These are phyloP conservation scores for Usnea hakonensis DNA, from an alignment of 495 filamentous ascomycete species.

Conservation along the genomic window DNA sequence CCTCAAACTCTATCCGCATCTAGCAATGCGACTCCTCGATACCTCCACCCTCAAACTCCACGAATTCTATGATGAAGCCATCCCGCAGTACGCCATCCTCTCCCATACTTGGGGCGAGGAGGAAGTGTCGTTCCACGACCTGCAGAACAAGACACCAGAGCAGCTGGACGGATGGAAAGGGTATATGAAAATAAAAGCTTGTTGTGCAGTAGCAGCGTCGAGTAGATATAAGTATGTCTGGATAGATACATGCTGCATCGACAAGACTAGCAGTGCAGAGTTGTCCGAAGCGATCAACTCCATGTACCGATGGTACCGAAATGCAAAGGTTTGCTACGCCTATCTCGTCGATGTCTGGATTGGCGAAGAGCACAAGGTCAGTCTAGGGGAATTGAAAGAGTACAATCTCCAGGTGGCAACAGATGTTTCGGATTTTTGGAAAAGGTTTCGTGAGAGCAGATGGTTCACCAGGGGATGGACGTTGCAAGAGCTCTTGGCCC, in stretches of 20 bases:
- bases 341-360: conserved; percentile 30
- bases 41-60: conserved; percentile 23
- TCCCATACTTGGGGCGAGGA: conserved; percentile 34
- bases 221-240: conserved; percentile 18
- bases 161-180: conserved; percentile 6
- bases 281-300: conserved; percentile 39
- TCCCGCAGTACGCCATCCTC: conserved; percentile 33
- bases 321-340: conserved; percentile 30
- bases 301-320: conserved; percentile 38
- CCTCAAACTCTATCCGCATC: no score
- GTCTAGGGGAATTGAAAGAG: no score
- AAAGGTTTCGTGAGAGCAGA: conserved; percentile 14
- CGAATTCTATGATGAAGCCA: conserved; percentile 23
- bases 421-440: neutral
- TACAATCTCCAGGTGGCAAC: neutral
- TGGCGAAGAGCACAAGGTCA: neutral
- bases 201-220: conserved; percentile 19
- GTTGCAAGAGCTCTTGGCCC: conserved; percentile 33
- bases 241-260: conserved; percentile 35
- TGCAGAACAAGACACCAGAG: neutral
- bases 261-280: conserved; percentile 36
- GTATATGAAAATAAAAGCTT: conserved; percentile 21
- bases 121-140: conserved; percentile 30
- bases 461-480: conserved; percentile 38
- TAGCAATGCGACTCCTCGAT: conserved; percentile 31